These are phyloP conservation scores for Sphaerulina musiva DNA, from an alignment of 2,329 filamentous ascomycete genomes.

Conservation along the genomic window DNA sequence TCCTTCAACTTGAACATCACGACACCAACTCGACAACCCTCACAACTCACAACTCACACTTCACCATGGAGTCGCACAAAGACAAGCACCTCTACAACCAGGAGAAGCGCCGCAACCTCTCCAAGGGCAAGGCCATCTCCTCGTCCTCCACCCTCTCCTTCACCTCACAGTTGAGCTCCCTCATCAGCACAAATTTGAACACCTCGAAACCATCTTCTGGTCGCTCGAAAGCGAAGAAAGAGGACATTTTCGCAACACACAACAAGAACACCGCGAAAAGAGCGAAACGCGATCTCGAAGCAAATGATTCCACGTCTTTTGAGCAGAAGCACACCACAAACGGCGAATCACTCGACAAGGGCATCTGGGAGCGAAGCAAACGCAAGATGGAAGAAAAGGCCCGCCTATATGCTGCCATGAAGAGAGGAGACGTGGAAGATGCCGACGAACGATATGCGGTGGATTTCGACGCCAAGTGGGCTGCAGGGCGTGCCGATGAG, in stretches of 20 bases:
- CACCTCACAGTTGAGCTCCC: conserved; percentile 75
- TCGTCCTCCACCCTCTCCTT: conserved; percentile 73
- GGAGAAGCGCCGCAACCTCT: conserved; percentile 48
- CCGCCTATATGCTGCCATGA: conserved; percentile 79
- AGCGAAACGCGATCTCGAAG: conserved; percentile 53
- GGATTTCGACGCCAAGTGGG: conserved; percentile 96
- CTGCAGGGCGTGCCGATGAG: conserved; percentile 47
- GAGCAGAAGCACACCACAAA: conserved; percentile 60
- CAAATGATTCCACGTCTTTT: conserved; percentile 49
- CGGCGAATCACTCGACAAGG: conserved; percentile 55
- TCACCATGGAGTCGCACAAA: conserved; percentile 16
- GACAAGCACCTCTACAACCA: conserved; percentile 20
- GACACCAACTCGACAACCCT: neutral
- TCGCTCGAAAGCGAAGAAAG: conserved; percentile 56
- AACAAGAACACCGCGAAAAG: conserved; percentile 59
- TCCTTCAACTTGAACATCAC: neutral
- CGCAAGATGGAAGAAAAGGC: conserved; percentile 87
- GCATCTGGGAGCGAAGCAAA: conserved; percentile 59
- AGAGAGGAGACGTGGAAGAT: conserved; percentile 69
- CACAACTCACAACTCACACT: neutral
- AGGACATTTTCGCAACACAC: conserved; percentile 62
- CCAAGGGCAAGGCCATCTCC: conserved; percentile 56
- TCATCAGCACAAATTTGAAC: conserved; percentile 55
- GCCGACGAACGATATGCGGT: conserved; percentile 61
- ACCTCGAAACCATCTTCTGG: conserved; percentile 34